Conservation (phyloP, 148 eudicot genomes). For the Chenopodium quinoa region DNA sequence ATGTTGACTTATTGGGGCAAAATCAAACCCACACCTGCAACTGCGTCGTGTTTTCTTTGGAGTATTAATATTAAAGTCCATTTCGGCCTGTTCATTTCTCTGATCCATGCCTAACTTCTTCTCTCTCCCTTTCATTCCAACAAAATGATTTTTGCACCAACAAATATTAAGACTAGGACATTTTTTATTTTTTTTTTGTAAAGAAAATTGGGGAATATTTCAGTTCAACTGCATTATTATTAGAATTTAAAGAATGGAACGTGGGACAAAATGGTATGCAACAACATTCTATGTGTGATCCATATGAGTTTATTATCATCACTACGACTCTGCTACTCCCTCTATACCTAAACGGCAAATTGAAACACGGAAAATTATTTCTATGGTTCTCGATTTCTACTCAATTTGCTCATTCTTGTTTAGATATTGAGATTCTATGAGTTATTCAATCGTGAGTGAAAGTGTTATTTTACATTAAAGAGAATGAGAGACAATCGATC, state of each 20-base stretch:
- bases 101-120: not conserved
- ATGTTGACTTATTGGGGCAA: not conserved
- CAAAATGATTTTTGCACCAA: not conserved
- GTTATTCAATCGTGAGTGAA: no score
- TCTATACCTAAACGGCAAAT: no score
- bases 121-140: not conserved
- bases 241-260: not conserved
- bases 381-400: no score
- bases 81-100: not conserved
- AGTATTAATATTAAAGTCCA: not conserved
- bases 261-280: conserved; percentile 7
- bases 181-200: no score
- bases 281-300: conserved; percentile 4
- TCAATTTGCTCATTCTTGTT: no score
- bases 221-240: not conserved
- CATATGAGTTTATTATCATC: no score
- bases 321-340: no score
- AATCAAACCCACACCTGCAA: conserved; percentile 21
- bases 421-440: no score
- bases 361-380: no score
- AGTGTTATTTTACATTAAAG: no score
- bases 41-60: not conserved
- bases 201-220: not conserved
- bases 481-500: no score
- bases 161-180: not conserved